Base-by-base conservation (phyloP, 768 basidiomycete genomes). In the Tephrocybe sp. region DNA sequence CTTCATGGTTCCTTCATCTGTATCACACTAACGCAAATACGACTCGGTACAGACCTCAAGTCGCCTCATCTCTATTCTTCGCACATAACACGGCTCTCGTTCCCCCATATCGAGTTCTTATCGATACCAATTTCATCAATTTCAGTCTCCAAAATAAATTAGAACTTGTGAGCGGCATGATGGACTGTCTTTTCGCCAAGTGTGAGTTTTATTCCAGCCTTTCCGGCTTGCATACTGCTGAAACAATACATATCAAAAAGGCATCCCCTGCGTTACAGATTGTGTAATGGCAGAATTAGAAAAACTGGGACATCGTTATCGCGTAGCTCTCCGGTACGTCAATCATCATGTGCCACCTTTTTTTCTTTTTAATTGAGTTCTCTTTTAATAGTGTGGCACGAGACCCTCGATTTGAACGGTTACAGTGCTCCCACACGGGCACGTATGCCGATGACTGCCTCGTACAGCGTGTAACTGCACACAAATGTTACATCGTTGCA, bases 361-460 rank as follows among this genome's bases (percentile, higher is more conserved):
- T 19, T 39, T 22, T 20, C 7, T 30, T n/a, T 14, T 46, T 13
- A 26, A 38, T 34, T 45, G 42, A 38, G 45, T 55, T 54, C 34
- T 60, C 49, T 40, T 22, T 34, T 47, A 46, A n/a, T 63, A 98
- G 96, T 30, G 89, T 98, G 47, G 97, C 97, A 23, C 90, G 96
- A 46, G 97, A 99, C 68, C 92, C 95, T 26, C 83, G 97, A 43
- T 98, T 99, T 61, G 97, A 99, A 64, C 87, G 96, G 39, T 77
- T 99, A 40, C 80, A 79, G 39, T 99, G 97, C 69, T 85, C 89
- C 33, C 97, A 99, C 68, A 76, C 83, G 4, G 97, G 97, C 17
- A 97, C 94, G n/a, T 99, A 99, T 63, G 97, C 97, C 16, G 97
- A 99, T 66, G 97, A 99, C 74, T 99, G 97, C 66, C 80, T 99